Conservation (phyloP, 345 rosid species). For the Trapa bicornis region DNA sequence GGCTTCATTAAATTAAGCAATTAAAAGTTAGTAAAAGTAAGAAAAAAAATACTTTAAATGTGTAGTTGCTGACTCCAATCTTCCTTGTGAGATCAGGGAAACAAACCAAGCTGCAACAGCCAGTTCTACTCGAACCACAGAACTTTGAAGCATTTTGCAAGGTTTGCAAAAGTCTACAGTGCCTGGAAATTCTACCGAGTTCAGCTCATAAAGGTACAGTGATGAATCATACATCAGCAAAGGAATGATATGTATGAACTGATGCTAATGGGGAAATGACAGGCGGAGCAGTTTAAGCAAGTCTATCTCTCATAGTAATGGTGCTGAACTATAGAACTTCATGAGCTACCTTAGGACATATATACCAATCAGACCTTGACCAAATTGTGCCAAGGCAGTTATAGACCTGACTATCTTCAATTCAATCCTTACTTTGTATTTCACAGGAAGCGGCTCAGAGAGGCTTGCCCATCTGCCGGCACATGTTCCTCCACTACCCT, state of each 20-base stretch:
- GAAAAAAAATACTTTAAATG: background rate
- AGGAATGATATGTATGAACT: background rate
- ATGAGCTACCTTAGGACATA: background rate
- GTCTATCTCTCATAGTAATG: too few relatives aligned
- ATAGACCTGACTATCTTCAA: conserved; percentile 10
- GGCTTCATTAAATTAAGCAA: too few relatives aligned
- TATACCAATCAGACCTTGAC: background rate
- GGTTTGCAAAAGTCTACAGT: conserved; percentile 47
- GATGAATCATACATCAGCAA: background rate
- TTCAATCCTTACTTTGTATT: background rate
- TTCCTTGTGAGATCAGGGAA: conserved; percentile 31
- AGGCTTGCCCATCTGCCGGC: conserved; percentile 66
- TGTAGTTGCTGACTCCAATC: background rate
- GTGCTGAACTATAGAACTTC: background rate
- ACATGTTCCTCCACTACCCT: conserved; percentile 60
- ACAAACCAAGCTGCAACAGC: conserved; percentile 44
- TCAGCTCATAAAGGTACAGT: conserved; percentile 44
- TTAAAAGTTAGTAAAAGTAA: too few relatives aligned
- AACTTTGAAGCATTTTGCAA: conserved; percentile 50
- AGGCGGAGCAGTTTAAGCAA: too few relatives aligned
- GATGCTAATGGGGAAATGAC: background rate
- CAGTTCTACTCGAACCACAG: conserved; percentile 48
- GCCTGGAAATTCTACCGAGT: conserved; percentile 64
- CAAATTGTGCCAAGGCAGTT: background rate
- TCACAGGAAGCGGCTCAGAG: conserved; percentile 44